Conservation (phyloP, 352 stramenopile species). For the Halophytophthora polymorphica region DNA sequence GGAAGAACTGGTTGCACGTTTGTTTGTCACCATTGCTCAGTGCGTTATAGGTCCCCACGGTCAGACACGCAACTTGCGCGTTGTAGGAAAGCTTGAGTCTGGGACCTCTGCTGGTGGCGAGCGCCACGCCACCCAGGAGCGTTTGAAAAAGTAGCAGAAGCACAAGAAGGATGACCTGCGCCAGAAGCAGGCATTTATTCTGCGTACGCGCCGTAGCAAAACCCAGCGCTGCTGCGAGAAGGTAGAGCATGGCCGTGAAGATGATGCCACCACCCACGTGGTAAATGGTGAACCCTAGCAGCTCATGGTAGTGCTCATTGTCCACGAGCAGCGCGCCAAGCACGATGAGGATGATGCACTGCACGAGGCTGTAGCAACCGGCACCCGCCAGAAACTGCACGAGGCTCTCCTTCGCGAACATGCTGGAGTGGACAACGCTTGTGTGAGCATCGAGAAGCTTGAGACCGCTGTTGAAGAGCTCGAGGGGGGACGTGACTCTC, state of each 20-base stretch:
- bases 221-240: conserved; percentile 38
- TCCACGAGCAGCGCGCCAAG: conserved; percentile 45
- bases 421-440: conserved; percentile 1
- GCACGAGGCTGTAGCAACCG: conserved; percentile 60
- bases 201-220: conserved; percentile 54
- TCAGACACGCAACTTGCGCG: conserved; percentile 50
- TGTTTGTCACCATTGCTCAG: conserved; percentile 30
- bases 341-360: conserved; percentile 50
- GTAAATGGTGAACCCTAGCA: conserved; percentile 47
- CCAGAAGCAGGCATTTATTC: conserved; percentile 76
- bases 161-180: conserved; percentile 45
- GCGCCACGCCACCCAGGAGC: conserved; percentile 55
- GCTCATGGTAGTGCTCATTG: conserved; percentile 61
- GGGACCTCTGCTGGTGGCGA: conserved; percentile 27
- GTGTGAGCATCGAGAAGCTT: background rate
- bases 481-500: too few relatives aligned
- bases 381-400: conserved; percentile 56
- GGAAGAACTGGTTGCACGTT: conserved; percentile 48
- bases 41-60: conserved; percentile 49
- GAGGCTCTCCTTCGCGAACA: conserved; percentile 69
- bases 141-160: conserved; percentile 54
- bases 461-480: background rate
- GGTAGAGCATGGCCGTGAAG: conserved; percentile 60
- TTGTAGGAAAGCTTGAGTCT: conserved; percentile 26
- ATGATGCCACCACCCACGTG: conserved; percentile 64